phyloP scores from a whole-genome alignment of 768 basidiomycete species.

The Rhodosporidiobolus odoratus region DNA sequence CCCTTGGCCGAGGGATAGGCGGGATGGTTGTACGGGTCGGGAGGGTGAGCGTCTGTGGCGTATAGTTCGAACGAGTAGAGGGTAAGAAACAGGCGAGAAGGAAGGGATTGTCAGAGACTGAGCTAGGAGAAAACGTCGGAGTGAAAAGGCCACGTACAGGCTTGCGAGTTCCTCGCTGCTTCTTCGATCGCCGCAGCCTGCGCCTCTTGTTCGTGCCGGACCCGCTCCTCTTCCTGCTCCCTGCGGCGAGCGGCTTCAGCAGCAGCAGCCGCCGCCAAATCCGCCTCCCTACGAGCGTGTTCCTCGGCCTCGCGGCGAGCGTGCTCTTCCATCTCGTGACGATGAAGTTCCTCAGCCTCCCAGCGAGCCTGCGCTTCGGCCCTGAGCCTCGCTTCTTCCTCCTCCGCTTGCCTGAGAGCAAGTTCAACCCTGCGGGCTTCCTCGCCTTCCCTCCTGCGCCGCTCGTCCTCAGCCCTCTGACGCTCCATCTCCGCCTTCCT shows the following conservation, averaged over 20 bases:
- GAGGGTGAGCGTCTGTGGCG: not conserved
- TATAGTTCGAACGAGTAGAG: not conserved
- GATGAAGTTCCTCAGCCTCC: not conserved
- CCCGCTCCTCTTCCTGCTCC: conserved; percentile 1
- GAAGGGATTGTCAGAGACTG: not conserved
- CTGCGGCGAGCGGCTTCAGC: not conserved
- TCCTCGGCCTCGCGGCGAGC: not conserved
- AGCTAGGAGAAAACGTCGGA: not conserved
- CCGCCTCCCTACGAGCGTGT: not conserved
- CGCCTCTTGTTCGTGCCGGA: conserved; percentile 13
- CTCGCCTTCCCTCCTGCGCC: conserved; percentile 4
- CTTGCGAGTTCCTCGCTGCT: not conserved
- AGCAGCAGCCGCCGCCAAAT: not conserved
- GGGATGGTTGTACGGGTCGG: not conserved
- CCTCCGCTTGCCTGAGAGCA: not conserved
- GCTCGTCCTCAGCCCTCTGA: conserved; percentile 11
- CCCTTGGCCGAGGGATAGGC: not conserved
- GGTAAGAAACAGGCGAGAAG: not conserved
- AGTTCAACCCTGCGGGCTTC: not conserved
- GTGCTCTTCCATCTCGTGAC: not conserved
- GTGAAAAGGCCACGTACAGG: not conserved
- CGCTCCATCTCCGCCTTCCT: conserved; percentile 24
- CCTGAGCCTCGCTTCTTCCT: not conserved
- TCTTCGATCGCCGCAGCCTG: not conserved
- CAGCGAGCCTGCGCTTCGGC: not conserved